Percentiles rank a stretch among this genome's conserved stretches.
Conservation (phyloP, 352 stramenopile genomes). For the Pythium apleroticum region DNA sequence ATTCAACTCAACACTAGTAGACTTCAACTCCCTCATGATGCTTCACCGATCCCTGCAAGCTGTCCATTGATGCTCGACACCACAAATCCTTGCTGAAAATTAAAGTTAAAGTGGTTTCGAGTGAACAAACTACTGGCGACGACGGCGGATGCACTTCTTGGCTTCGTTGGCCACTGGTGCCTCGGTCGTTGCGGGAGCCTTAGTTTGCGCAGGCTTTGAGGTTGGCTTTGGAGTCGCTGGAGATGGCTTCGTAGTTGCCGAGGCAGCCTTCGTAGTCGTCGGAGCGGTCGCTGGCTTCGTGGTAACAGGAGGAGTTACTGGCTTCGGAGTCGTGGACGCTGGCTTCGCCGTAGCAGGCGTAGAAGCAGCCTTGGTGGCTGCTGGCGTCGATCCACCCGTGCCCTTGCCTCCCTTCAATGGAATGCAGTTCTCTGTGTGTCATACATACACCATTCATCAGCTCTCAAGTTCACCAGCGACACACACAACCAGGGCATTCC, state of each 20-base stretch:
- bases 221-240: background rate
- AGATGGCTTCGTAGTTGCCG: background rate
- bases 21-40: too few species aligned
- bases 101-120: too few species aligned
- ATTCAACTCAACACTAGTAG: too few species aligned
- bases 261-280: background rate
- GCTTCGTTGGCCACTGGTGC: background rate
- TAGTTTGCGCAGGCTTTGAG: background rate
- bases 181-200: background rate
- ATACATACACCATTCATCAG: constrained; percentile 8
- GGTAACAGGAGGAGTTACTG: background rate
- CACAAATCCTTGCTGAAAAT: too few species aligned
- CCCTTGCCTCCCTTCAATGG: background rate
- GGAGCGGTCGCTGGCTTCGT: background rate
- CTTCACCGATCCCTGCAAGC: too few species aligned
- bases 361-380: background rate
- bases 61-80: too few species aligned
- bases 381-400: background rate
- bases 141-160: background rate
- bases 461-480: background rate
- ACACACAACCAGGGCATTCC: background rate
- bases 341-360: too few species aligned
- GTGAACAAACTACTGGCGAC: background rate
- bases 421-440: background rate
- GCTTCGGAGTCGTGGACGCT: too few species aligned